Percentiles rank a stretch among this genome's conserved stretches.
Conservation (phyloP, 2,329 filamentous ascomycete genomes). For the Colletotrichum sp. region DNA sequence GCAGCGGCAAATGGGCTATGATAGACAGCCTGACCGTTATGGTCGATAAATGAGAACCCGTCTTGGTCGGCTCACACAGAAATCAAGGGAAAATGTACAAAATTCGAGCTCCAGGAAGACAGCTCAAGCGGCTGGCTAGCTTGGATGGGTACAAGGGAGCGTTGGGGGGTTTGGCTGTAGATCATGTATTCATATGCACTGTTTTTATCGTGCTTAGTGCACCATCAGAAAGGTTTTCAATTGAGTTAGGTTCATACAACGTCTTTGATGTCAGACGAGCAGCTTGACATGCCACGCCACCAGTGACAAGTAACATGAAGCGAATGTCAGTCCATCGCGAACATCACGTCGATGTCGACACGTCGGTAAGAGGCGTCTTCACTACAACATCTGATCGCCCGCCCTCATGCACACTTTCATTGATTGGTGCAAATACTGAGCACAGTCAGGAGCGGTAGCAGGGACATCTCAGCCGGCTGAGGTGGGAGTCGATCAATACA, state of each 20-base stretch:
- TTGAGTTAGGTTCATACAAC: neutral
- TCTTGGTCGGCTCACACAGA: neutral
- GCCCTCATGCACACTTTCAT: neutral
- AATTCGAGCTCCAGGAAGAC: neutral
- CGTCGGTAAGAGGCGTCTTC: neutral
- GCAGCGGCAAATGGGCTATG: constrained; percentile 46
- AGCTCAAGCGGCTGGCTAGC: neutral
- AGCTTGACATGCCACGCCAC: neutral
- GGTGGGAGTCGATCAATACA: neutral
- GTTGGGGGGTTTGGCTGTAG: neutral
- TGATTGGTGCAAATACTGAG: neutral
- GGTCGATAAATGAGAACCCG: constrained; percentile 36
- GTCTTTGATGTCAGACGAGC: neutral
- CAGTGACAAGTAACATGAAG: neutral
- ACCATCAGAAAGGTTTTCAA: neutral
- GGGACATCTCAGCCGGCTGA: neutral
- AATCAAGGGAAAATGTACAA: neutral
- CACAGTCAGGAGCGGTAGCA: neutral
- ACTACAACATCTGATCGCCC: neutral
- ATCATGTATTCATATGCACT: neutral
- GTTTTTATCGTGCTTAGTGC: neutral
- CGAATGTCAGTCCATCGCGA: neutral
- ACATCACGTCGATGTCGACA: neutral
- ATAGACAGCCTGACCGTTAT: constrained; percentile 48
- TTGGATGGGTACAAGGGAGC: neutral